Percentiles rank a stretch among this genome's conserved stretches.
phyloP scores from a whole-genome alignment of 352 stramenopile genomes.

The Pythium volutum region DNA sequence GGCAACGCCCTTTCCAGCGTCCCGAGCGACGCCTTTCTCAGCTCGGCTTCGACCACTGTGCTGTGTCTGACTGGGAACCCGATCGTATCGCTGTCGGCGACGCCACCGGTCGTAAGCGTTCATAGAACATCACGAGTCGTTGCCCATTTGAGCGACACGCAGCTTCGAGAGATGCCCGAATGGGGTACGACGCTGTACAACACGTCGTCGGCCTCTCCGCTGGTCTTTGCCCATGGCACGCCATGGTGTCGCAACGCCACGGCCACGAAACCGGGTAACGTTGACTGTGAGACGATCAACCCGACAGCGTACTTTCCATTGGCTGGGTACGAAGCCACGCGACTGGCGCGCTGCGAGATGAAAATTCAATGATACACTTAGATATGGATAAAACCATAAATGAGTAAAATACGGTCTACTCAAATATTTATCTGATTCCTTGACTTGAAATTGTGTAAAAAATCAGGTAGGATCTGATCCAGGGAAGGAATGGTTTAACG shows the following conservation, averaged over 20 bases:
- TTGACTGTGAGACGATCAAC: not conserved
- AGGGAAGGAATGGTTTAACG: too few species aligned
- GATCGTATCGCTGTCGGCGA: not conserved
- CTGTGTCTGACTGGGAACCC: slow-evolving; percentile 12
- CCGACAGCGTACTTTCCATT: not conserved
- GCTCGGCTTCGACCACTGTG: not conserved
- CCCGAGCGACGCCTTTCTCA: slow-evolving; percentile 6
- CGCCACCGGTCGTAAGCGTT: not conserved
- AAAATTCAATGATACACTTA: too few species aligned
- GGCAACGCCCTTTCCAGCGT: slow-evolving; percentile 15
- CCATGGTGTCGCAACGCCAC: not conserved
- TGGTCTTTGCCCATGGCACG: not conserved
- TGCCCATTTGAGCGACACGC: not conserved
- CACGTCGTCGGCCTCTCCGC: not conserved
- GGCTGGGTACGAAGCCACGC: not conserved
- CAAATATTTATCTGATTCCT: too few species aligned
- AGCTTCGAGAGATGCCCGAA: not conserved
- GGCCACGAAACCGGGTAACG: not conserved
- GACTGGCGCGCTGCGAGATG: not conserved
- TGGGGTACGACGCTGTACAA: slow-evolving; percentile 1
- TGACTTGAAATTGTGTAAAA: too few species aligned
- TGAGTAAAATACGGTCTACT: too few species aligned
- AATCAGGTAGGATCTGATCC: too few species aligned
- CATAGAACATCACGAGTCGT: not conserved
- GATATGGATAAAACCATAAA: too few species aligned